Base-by-base conservation (phyloP, 768 basidiomycete species). In the Daedalea quercina region DNA sequence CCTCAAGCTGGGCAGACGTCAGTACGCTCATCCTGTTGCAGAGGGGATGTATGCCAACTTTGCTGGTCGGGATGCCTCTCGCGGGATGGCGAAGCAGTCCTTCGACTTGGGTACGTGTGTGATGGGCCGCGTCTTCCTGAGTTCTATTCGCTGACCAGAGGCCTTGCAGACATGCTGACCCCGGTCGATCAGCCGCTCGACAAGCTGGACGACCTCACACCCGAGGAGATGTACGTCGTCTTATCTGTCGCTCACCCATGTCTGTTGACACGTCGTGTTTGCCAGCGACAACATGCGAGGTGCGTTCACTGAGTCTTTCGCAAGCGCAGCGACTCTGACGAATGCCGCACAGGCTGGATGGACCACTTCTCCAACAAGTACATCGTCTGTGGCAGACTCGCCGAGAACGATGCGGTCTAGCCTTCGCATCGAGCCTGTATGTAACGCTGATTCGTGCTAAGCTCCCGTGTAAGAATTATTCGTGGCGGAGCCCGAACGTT, bases 11-110 rank as follows among this genome's bases (percentile, higher is more conserved):
- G 11, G 28, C 37, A 6, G 17, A 23, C 23, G 19, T 20, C 47
- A 45, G 20, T 23, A 37, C 22, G 3, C 47, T 46, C 41, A 22
- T 35, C 17, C 24, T 1, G 47, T 31, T 60, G 20, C 19, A 96
- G 95, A 85, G 61, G 95, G 94, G 0, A 91, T 94, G 80, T 97
- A 97, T 64, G 94, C 92, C 26, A 95, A 94, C 69, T 98, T 99
- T 74, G 94, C 96, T 2, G 96, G 95, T 4, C 72, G 94, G 46
- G 95, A 99, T 70, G 95, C 95, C 1, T 94, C 91, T 15, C 75
- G 94, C 34, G 94, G 95, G 3, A 94, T 98, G 90, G 95, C 95
- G 7, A 96, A 94, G 70, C 94, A 97, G 70, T 95, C 93, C 2
- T 97, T 96, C 59, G 94, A 94, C 47, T 26, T 73, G n/a, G 91